A percentile compares a stretch with the other conserved stretches of the same genome.
Evolutionary conservation across 352 stramenopile genomes (phyloP).

Genomic region (Globisporangium cystogenes): DNA sequence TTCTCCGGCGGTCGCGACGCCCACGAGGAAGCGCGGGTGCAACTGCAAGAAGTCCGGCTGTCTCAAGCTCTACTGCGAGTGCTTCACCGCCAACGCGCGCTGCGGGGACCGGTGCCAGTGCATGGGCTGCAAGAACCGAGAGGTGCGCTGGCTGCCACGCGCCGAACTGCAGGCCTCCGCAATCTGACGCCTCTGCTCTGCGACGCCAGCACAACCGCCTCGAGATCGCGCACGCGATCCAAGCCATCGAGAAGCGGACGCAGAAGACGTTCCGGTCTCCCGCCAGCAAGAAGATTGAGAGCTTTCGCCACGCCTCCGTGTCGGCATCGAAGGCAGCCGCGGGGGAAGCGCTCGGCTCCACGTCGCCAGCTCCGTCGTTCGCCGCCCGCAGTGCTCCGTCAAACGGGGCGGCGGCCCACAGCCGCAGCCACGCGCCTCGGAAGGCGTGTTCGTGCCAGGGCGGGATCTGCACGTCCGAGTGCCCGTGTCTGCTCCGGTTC

Average conservation of each 20-base stretch:
- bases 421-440: conserved; percentile 6
- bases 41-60: conserved; percentile 97
- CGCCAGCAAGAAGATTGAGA: conserved; percentile 18
- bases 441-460: conserved; percentile 28
- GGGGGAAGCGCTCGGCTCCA: background rate
- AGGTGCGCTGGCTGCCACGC: no score
- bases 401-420: background rate
- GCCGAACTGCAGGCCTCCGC: no score
- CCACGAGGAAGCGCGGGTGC: conserved; percentile 55
- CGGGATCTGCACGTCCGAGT: conserved; percentile 34
- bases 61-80: conserved; percentile 92
- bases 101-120: conserved; percentile 70
- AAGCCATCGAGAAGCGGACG: conserved; percentile 44
- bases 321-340: background rate
- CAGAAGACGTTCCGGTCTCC: conserved; percentile 44
- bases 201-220: conserved; percentile 30
- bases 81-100: conserved; percentile 46
- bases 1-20: background rate
- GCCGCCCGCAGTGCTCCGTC: no score
- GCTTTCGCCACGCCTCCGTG: conserved; percentile 9
- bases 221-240: conserved; percentile 50
- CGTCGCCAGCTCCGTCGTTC: background rate
- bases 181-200: background rate
- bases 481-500: conserved; percentile 35
- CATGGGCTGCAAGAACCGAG: conserved; percentile 69